Evolutionary conservation across 2,329 filamentous ascomycete species (phyloP).

Genomic region (Aspergillus tubingensis): DNA sequence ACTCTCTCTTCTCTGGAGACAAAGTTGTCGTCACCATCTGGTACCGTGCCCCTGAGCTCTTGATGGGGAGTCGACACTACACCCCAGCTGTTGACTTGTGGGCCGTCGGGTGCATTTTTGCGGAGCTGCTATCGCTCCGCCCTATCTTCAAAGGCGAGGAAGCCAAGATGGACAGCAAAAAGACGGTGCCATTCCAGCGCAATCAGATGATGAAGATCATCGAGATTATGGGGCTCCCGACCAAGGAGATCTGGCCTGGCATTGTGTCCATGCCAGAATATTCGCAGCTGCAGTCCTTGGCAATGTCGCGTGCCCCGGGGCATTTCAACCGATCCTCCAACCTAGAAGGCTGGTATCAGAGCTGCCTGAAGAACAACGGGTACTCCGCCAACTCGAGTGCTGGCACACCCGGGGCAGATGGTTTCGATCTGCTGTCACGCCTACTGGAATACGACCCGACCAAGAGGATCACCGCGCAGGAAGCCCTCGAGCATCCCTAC

Average conservation of each 20-base stretch:
- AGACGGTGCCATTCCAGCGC: conserved; percentile 93
- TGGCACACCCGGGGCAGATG: conserved; percentile 69
- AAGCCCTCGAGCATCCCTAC: conserved; percentile 88
- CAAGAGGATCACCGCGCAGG: conserved; percentile 80
- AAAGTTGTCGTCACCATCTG: conserved; percentile 99
- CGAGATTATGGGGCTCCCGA: conserved; percentile 90
- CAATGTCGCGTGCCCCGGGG: conserved; percentile 46
- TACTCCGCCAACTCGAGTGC: conserved; percentile 52
- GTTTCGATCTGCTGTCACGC: conserved; percentile 76
- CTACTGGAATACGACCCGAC: conserved; percentile 91
- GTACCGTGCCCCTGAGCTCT: conserved; percentile 93
- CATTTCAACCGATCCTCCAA: conserved; percentile 56
- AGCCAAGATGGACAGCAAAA: conserved; percentile 98
- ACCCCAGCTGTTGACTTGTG: conserved; percentile 96
- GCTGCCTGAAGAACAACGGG: conserved; percentile 63
- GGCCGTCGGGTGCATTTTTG: conserved; percentile 97
- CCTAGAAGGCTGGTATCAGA: conserved; percentile 80
- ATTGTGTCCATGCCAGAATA: conserved; percentile 86
- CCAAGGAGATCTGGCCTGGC: conserved; percentile 84
- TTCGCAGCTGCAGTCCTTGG: conserved; percentile 62
- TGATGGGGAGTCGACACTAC: conserved; percentile 92
- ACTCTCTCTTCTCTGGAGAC: conserved; percentile 88
- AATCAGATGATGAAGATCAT: conserved; percentile 99
- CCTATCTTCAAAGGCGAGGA: conserved; percentile 99
- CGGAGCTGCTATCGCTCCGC: conserved; percentile 82